phyloP scores from a whole-genome alignment of 1,284 basidiomycete species.

The Afroboletus lepidellus region DNA sequence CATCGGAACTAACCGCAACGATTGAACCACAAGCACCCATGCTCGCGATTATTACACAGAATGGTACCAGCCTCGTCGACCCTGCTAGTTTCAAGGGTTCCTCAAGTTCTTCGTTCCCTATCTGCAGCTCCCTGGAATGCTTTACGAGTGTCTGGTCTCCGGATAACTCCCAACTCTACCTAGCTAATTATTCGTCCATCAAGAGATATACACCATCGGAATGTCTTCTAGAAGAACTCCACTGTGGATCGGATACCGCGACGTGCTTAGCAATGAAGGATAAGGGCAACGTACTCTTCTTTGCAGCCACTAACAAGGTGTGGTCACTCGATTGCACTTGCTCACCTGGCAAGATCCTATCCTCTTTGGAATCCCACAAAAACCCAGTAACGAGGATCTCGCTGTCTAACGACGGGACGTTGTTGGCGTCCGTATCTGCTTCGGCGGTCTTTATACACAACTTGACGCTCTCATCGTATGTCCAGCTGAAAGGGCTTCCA shows the following conservation, averaged over 20 bases:
- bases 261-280: slow-evolving; percentile 47
- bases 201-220: slow-evolving; percentile 52
- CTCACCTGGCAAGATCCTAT: slow-evolving; percentile 44
- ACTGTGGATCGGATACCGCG: slow-evolving; percentile 34
- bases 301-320: slow-evolving; percentile 49
- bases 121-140: slow-evolving; percentile 41
- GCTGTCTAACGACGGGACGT: slow-evolving; percentile 54
- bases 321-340: slow-evolving; percentile 61
- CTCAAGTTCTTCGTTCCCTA: slow-evolving; percentile 40
- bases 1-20: neutral
- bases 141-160: slow-evolving; percentile 51
- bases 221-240: slow-evolving; percentile 43
- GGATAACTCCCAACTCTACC: slow-evolving; percentile 52
- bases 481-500: slow-evolving; percentile 51
- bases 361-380: slow-evolving; percentile 65
- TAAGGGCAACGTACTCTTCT: slow-evolving; percentile 44
- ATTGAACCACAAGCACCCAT: slow-evolving; percentile 34
- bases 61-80: slow-evolving; percentile 48
- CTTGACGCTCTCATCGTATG: slow-evolving; percentile 46
- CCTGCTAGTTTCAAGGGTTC: slow-evolving; percentile 44
- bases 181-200: slow-evolving; percentile 47
- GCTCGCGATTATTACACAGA: slow-evolving; percentile 47
- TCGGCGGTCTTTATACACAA: slow-evolving; percentile 58
- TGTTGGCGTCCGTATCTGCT: slow-evolving; percentile 56
- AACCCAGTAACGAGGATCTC: slow-evolving; percentile 48